Conservation (phyloP, 345 rosid genomes). For the Salix caprea region DNA sequence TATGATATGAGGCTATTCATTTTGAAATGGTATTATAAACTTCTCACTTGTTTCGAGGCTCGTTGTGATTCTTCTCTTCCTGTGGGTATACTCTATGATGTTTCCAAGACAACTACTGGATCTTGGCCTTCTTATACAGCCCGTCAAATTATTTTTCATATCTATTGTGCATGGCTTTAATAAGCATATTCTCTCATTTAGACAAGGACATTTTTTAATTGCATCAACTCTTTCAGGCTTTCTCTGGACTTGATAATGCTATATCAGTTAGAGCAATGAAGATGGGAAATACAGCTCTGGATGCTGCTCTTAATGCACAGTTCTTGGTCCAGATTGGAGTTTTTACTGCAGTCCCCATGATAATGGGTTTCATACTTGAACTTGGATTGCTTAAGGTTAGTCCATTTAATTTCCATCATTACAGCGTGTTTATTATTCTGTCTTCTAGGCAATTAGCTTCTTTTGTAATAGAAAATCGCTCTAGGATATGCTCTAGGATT, state of each 20-base stretch:
- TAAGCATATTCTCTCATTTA: background rate
- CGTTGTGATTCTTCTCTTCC: background rate
- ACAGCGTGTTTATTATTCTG: background rate
- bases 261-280: conserved; percentile 49
- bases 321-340: conserved; percentile 97
- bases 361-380: conserved; percentile 98
- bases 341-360: conserved; percentile 97
- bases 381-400: conserved; percentile 81
- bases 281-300: conserved; percentile 73
- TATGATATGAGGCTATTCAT: background rate
- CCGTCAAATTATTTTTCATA: background rate
- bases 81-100: background rate
- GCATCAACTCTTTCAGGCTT: conserved; percentile 54
- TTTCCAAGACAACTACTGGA: background rate
- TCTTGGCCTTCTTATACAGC: background rate
- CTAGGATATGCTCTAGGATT: background rate
- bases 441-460: background rate
- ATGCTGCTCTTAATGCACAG: conserved; percentile 90
- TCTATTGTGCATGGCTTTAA: background rate
- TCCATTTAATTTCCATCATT: conserved; percentile 15
- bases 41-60: background rate
- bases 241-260: conserved; percentile 81
- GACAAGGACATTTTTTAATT: conserved; percentile 7
- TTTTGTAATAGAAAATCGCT: background rate
- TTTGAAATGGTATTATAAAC: background rate